Evolutionary conservation across 306 rosid species (phyloP), one percentile per base, ranked within the genome.

Genomic region (Heteromeles arbutifolia): DNA sequence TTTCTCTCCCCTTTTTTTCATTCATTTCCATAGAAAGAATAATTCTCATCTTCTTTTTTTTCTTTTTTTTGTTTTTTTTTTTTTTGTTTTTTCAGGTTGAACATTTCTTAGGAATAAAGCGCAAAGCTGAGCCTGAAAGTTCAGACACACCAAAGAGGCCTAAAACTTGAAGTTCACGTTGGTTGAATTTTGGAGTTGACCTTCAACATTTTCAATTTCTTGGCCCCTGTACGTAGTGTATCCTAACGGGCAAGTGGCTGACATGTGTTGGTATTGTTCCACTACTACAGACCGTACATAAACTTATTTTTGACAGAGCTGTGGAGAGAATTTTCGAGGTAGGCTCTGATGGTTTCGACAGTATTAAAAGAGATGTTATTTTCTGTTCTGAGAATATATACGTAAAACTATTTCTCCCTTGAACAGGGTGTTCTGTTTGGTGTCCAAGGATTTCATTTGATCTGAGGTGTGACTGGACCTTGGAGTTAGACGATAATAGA

Each of bases 101-200:
- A 80, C 96, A 92, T 82, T 95, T 87, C 81, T 84, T 95, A 79
- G 98, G 98, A 73, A 92, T 95, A 44, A 95, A 92, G 88, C 90
- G 96, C 80, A 90, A 92, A 85, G 87, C 87, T 4, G 97, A 92
- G 70, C 52, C 90, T 32, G 57, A 86, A 62, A 84, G 70, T 82
- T 80, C 88, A 3, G 91, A 89, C 57, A 32, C 81, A 26, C 61
- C 86, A 2, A 92, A 92, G 82, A 94, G 84, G 86, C 77, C 90
- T 4, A 95, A 90, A 83, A 31, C 89, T 74, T 91, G 89, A 90
- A 34, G 65, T 18, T 45, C 22, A 34, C 29, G 69, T 25, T 43
- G 37, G 26, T 61, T 57, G 73, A 80, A 74, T 52, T 73, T 69
- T 73, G 82, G 68, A 78, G 73, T 74, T 63, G 24, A 70, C 69